Evolutionary conservation across 768 basidiomycete genomes (phyloP).

Genomic region (Amanita subjunquillea): DNA sequence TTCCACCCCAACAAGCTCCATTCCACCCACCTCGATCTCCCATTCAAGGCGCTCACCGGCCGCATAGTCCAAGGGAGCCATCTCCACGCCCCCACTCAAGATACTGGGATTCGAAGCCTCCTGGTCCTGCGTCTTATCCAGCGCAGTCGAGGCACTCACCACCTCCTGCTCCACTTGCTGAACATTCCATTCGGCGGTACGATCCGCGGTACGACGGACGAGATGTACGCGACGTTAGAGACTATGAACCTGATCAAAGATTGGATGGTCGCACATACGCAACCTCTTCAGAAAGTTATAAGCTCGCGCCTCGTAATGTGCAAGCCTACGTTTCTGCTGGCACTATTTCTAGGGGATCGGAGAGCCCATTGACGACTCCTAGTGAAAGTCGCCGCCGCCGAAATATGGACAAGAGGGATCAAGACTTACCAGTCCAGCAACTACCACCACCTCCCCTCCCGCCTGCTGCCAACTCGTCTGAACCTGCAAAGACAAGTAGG

Average conservation of each 20-base stretch:
- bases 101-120: constrained; percentile 58
- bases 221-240: constrained; percentile 27
- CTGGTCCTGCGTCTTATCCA: constrained; percentile 20
- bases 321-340: constrained; percentile 18
- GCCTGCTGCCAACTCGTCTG: constrained; percentile 4
- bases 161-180: constrained; percentile 26
- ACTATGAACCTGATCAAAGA: constrained; percentile 34
- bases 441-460: constrained; percentile 16
- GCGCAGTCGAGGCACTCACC: constrained; percentile 22
- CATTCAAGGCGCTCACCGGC: constrained; percentile 21
- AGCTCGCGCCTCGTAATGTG: constrained; percentile 19
- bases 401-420: constrained; percentile 37
- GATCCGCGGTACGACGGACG: constrained; percentile 48
- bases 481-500: constrained; percentile 7
- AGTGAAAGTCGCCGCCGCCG: constrained; percentile 33
- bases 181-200: constrained; percentile 42
- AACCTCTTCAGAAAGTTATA: constrained; percentile 34
- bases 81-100: constrained; percentile 49
- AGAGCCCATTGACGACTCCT: constrained; percentile 42
- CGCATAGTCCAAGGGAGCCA: constrained; percentile 44
- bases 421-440: constrained; percentile 17
- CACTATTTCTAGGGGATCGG: constrained; percentile 36
- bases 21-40: constrained; percentile 35
- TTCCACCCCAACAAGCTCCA: constrained; percentile 21
- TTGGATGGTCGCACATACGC: constrained; percentile 26